phyloP scores from a whole-genome alignment of 1,284 basidiomycete genomes.

The Pisolithus thermaeus region DNA sequence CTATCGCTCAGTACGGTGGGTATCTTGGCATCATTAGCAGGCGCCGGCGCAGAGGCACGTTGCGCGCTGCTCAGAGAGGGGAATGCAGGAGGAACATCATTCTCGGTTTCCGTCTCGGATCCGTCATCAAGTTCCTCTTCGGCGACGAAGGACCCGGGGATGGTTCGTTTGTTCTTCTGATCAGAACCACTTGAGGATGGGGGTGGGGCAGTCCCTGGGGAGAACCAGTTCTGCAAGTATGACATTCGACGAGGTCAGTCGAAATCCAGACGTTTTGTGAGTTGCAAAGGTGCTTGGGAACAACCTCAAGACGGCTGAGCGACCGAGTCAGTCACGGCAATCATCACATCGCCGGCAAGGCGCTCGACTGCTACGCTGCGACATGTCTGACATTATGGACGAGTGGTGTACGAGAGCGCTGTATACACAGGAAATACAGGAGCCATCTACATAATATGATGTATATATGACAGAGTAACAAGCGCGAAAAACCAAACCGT shows the following conservation, averaged over 20 bases:
- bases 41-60: conserved; percentile 36
- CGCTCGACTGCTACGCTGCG: background rate
- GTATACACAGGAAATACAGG: background rate
- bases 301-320: too few relatives aligned
- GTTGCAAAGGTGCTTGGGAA: too few relatives aligned
- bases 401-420: background rate
- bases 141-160: conserved; percentile 26
- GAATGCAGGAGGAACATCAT: conserved; percentile 77
- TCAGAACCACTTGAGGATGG: background rate
- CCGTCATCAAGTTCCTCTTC: conserved; percentile 45
- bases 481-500: background rate
- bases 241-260: conserved; percentile 23
- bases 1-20: conserved; percentile 49
- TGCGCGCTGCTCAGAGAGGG: conserved; percentile 80
- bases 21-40: conserved; percentile 17
- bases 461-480: background rate
- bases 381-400: background rate
- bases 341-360: background rate
- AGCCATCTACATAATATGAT: background rate
- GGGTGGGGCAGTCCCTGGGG: conserved; percentile 25
- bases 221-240: conserved; percentile 46
- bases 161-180: background rate
- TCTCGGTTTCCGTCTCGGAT: conserved; percentile 53
- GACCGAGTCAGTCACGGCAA: too few relatives aligned
- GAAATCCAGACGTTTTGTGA: too few relatives aligned